Percentiles rank a stretch among this genome's conserved stretches.
These are phyloP conservation scores for Myxozyma geophila DNA, from an alignment of 805 yeast genomes.

Conservation along the genomic window DNA sequence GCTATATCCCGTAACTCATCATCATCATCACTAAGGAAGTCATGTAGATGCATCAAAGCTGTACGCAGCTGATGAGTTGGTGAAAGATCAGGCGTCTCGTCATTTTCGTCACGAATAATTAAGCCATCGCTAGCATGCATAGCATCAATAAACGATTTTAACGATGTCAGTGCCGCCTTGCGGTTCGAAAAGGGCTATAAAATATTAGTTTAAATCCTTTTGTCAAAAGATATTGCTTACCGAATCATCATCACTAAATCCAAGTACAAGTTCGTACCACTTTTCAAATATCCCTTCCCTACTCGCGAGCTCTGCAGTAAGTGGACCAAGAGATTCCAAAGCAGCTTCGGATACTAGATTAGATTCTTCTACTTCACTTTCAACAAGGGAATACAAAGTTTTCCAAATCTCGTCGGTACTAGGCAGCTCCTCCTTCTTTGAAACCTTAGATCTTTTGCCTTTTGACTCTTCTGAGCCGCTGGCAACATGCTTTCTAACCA, in stretches of 20 bases:
- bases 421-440: constrained; percentile 12
- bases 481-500: background rate
- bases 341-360: constrained; percentile 50
- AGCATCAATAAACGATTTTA: background rate
- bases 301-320: constrained; percentile 42
- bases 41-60: constrained; percentile 38
- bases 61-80: constrained; percentile 15
- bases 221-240: constrained; percentile 17
- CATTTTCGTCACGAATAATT: background rate
- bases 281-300: constrained; percentile 32
- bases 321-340: constrained; percentile 58
- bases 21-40: constrained; percentile 68
- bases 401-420: constrained; percentile 33
- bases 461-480: background rate
- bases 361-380: constrained; percentile 50
- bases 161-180: constrained; percentile 52
- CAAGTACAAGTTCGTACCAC: constrained; percentile 44
- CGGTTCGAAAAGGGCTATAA: constrained; percentile 46
- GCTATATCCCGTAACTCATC: constrained; percentile 58
- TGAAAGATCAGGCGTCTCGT: constrained; percentile 13
- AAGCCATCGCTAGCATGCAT: background rate
- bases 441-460: background rate
- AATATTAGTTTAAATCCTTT: background rate
- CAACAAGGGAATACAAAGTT: constrained; percentile 44
- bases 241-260: constrained; percentile 49